Base-by-base conservation (phyloP, 2,329 filamentous ascomycete genomes). In the Elsinoe arachidis region DNA sequence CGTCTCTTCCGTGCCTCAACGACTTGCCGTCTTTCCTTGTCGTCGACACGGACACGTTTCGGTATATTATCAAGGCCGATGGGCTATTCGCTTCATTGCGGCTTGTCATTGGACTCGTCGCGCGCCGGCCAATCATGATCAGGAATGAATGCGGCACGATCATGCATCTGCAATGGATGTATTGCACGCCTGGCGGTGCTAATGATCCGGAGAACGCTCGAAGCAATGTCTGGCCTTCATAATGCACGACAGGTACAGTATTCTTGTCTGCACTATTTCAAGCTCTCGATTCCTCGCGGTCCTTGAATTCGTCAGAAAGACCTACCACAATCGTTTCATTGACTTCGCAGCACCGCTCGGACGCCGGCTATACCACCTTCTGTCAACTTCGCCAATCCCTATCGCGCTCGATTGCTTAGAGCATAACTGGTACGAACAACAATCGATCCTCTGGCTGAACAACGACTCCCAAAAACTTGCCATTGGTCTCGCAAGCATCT, bases 71-170 rank as follows among this genome's bases (percentile, higher is more conserved):
- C 34, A 2, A 17, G n/a, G 3, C 30, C 46, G 33, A 51, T 2
- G 49, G 3, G n/a, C 30, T 15, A 21, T 23, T 53, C 19, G 12
- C 26, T 15, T 15, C 12, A 23, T 11, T n/a, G 38, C 2, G 46
- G 26, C 15, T 17, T 53, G 19, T n/a, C n/a, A 39, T 53, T 53
- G 49, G 49, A 14, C 49, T 37, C 17, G 15, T 53, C 49, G 49
- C 35, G 1, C 3, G 19, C 23, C 6, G 34, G 33, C 49, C 49
- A 53, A 53, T 53, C 49, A 38, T 30, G 10, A 11, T 2, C 10
- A 7, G 15, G 17, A 9, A 11, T 11, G 4, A 10, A 39, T 21
- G 33, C 15, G 26, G 46, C 34, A 30, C 26, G 26, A 30, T 30
- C 26, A 11, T 51, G 11, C 26, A 23, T 34, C 30, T 15, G 26